Evolutionary conservation across 1,139 yeast genomes (phyloP), one percentile per base, ranked within the genome.

Genomic region (Suhomyces wounanorum): DNA sequence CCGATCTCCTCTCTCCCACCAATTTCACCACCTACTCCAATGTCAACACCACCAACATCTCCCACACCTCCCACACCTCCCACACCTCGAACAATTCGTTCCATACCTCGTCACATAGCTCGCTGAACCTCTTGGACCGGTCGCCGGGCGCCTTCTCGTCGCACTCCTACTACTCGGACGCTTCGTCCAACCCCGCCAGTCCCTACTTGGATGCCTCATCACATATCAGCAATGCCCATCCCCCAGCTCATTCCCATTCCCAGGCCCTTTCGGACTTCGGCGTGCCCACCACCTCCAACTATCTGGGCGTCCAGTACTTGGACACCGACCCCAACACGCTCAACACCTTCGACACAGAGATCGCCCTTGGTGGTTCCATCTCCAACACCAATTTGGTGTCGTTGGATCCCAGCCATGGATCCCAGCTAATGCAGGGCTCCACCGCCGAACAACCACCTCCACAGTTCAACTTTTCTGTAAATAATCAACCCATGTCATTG

Each of bases 131-230:
- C 14, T 45, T 55, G 31, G 48, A 55, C 43, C 49, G 54, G 7
- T 57, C 60, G 10, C 61, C 60, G 11, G 43, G 55, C 9, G 55
- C 50, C 11, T 50, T 47, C 40, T 54, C 58, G 26, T 40, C 56
- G 4, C 65, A 73, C 54, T 72, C 78, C 4, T 48, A 65, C 10
- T 69, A 67, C 54, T 63, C 74, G 10, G 81, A 76, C 8, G 68
- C 63, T 30, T 70, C 76, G 3, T 72, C 74, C 53, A 71, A 71
- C 50, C 73, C 77, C 2, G 71, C 69, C 18, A 68, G 75, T 38
- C 79, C 79, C 3, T 77, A 59, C 54, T 61, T 66, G 38, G 80
- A 75, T 52, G 79, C 78, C 0, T 60, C 64, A 17, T 73, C 78
- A 6, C 74, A 70, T 38, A 63, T 67, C 44, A 61, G 70, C 51